Conservation (phyloP, 129 eudicot species). For the Escallonia rubra region DNA sequence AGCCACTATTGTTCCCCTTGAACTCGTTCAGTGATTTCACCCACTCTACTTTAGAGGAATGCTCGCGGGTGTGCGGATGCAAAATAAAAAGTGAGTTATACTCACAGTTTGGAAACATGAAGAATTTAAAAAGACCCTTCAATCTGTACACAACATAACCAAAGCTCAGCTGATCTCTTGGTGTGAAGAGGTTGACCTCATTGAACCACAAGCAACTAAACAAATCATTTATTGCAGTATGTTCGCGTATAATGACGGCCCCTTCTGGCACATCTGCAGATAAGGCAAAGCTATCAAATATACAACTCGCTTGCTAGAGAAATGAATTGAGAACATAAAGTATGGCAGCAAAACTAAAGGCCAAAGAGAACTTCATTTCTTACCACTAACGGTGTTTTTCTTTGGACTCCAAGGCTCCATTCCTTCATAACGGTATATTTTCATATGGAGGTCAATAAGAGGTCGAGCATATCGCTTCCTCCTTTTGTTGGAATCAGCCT, state of each 20-base stretch:
- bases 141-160: constrained; percentile 91
- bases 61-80: constrained; percentile 91
- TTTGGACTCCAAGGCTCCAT: constrained; percentile 79
- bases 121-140: constrained; percentile 53
- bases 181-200: constrained; percentile 92
- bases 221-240: constrained; percentile 66
- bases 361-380: too few species aligned
- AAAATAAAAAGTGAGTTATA: constrained; percentile 72
- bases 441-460: constrained; percentile 90
- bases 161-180: constrained; percentile 95
- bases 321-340: too few species aligned
- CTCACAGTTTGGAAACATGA: constrained; percentile 95
- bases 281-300: neutral
- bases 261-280: constrained; percentile 97
- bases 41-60: constrained; percentile 97
- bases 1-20: constrained; percentile 52
- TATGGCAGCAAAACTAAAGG: too few species aligned
- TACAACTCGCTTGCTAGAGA: too few species aligned
- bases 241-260: constrained; percentile 88
- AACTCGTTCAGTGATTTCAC: constrained; percentile 74
- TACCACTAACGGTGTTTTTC: constrained; percentile 74
- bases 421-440: constrained; percentile 88
- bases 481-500: constrained; percentile 97
- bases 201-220: constrained; percentile 98
- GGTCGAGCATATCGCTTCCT: constrained; percentile 98